A percentile compares a stretch with the other conserved stretches of the same genome.
These are phyloP conservation scores for Delitschia confertaspora DNA, from an alignment of 495 filamentous ascomycete genomes.

Conservation along the genomic window DNA sequence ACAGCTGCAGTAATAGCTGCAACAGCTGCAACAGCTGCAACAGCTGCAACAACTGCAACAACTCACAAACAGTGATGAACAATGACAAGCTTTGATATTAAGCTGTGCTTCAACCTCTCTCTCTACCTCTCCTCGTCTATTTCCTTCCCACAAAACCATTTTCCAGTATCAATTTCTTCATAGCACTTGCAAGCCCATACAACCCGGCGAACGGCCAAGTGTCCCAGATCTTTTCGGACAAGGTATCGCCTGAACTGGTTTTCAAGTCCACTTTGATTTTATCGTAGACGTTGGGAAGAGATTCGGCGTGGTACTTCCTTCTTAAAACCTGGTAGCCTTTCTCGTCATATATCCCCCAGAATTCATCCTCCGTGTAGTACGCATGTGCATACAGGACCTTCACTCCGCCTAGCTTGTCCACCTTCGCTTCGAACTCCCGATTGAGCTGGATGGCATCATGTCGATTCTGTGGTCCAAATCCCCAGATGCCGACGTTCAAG, in stretches of 20 bases:
- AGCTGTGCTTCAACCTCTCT: too few species aligned
- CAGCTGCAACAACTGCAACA: too few species aligned
- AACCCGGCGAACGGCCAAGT: constrained; percentile 8
- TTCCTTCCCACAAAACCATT: constrained; percentile 20
- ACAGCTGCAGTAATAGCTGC: too few species aligned
- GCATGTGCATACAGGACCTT: constrained; percentile 55
- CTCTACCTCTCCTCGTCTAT: too few species aligned
- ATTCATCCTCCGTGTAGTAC: constrained; percentile 49
- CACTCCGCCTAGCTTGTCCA: constrained; percentile 56
- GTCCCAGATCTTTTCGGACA: background rate
- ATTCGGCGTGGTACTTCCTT: constrained; percentile 42
- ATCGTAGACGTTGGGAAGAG: constrained; percentile 47
- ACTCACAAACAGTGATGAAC: too few species aligned
- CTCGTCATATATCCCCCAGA: constrained; percentile 48
- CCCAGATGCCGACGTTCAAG: constrained; percentile 54
- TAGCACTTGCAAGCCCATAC: constrained; percentile 17
- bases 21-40: too few species aligned
- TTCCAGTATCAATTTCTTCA: constrained; percentile 9
- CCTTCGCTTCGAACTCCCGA: constrained; percentile 55
- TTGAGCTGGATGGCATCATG: constrained; percentile 50
- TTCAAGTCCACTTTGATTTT: constrained; percentile 44
- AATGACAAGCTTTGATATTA: too few species aligned
- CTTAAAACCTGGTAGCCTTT: constrained; percentile 43
- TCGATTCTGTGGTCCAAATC: constrained; percentile 33
- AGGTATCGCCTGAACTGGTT: constrained; percentile 2